Conservation (phyloP, 352 stramenopile genomes). For the Thalassiosira tumida region DNA sequence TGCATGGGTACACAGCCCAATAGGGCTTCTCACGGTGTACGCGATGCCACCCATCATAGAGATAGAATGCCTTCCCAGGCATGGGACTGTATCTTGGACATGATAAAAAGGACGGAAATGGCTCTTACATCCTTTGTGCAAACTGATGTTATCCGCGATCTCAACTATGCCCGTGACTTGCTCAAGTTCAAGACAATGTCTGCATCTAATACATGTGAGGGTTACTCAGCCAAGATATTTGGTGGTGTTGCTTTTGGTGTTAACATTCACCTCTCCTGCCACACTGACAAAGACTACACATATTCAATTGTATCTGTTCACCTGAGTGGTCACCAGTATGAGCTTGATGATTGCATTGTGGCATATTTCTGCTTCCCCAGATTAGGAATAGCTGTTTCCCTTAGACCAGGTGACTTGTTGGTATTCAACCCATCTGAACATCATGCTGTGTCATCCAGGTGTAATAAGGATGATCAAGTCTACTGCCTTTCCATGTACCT, state of each 20-base stretch:
- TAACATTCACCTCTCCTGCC: neutral
- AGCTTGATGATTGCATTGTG: neutral
- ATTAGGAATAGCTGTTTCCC: constrained; percentile 12
- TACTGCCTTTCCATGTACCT: neutral
- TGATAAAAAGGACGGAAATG: neutral
- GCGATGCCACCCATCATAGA: too few relatives aligned
- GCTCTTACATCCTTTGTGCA: neutral
- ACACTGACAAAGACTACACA: neutral
- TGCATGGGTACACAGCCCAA: too few relatives aligned
- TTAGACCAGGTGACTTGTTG: constrained; percentile 3
- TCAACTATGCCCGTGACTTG: neutral
- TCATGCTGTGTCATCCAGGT: neutral
- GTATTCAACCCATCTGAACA: constrained; percentile 2
- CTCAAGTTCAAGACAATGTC: neutral
- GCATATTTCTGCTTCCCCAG: neutral
- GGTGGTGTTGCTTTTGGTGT: neutral
- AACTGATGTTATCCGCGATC: neutral
- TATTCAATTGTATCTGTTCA: neutral
- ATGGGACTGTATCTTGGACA: neutral
- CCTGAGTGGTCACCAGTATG: neutral
- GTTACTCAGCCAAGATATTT: neutral
- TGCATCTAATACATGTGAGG: neutral
- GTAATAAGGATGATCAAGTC: neutral
- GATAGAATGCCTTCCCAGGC: too few relatives aligned
- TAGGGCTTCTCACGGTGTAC: too few relatives aligned